phyloP scores from a whole-genome alignment of 768 basidiomycete genomes.

The Tephrocybe sp. region DNA sequence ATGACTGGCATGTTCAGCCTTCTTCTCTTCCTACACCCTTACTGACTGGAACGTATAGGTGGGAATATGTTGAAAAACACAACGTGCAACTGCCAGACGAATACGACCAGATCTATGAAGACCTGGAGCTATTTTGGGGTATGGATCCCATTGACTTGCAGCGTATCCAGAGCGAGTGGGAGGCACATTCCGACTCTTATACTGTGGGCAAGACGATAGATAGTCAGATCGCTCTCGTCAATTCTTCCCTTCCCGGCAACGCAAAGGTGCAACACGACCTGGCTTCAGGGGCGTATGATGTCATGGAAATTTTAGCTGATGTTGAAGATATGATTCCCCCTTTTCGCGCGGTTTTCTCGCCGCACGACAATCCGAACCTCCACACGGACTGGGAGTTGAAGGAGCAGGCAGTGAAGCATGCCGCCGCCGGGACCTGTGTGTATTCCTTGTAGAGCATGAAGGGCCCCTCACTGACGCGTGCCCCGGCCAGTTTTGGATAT shows the following conservation, averaged over 20 bases:
- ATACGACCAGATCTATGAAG: constrained; percentile 70
- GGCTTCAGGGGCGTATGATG: constrained; percentile 28
- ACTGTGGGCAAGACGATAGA: constrained; percentile 37
- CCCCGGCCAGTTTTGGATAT: constrained; percentile 28
- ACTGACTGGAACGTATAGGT: constrained; percentile 27
- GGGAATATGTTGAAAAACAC: constrained; percentile 56
- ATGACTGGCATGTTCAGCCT: constrained; percentile 62
- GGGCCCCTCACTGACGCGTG: neutral
- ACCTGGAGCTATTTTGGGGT: constrained; percentile 81
- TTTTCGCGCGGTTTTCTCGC: constrained; percentile 52
- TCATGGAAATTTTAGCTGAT: constrained; percentile 40
- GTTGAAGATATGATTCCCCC: constrained; percentile 42
- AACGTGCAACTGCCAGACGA: constrained; percentile 80
- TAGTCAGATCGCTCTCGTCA: constrained; percentile 26
- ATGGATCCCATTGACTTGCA: constrained; percentile 44
- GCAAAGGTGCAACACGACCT: constrained; percentile 20
- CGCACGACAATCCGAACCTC: constrained; percentile 47
- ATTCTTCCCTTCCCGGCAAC: constrained; percentile 27
- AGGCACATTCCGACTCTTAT: constrained; percentile 36
- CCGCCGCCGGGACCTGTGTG: constrained; percentile 36
- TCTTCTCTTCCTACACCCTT: constrained; percentile 19
- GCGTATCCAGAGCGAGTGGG: constrained; percentile 34
- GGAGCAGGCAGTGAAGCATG: constrained; percentile 35
- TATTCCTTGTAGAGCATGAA: neutral
- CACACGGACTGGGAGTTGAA: constrained; percentile 36